Base-by-base conservation (phyloP, 208 protist species). In the Vickermania spadyakhi region DNA sequence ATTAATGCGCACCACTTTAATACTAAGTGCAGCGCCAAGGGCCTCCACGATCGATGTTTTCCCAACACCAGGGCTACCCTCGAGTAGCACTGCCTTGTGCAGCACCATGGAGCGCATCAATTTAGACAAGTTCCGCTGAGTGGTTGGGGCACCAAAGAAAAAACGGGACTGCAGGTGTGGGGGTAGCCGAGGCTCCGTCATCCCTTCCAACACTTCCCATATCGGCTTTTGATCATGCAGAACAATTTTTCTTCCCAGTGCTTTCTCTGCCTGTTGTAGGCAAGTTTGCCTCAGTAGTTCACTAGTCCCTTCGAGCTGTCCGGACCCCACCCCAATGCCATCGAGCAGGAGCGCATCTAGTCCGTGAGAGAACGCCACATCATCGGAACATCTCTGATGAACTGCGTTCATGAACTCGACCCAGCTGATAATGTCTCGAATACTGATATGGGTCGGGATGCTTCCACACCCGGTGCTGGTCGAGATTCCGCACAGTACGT, bases 31-130 rank as follows among this genome's bases (percentile, higher is more conserved):
- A 56, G 81, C 82, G 13, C 94, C 98, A 28, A 99, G 80, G 0
- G 96, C 91, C 60, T 91, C 80, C 21, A 99, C 91, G 3, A 99
- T 92, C 59, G 95, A 97, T 0, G 99, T 99, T 74, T 99, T 99
- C 31, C 98, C 98, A 21, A 99, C 97, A 65, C 97, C 98, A 30
- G 97, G 97, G 63, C 81, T 94, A 45, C 98, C 97, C 75, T 99
- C 98, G 22, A 99, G 73, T 22, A 99, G 84, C 54, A 99, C 91
- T 0, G 99, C 91, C 63, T 97, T 97, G 89, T 78, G 83, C 29
- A 95, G 72, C 29, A 95, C 74, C 60, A 77, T 83, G 28, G 85
- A 84, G 29, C 98, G 86, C 61, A 99, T 79, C 21, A 99, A 73
- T 62, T 98, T 90, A 11, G 94, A 85, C 3, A 99, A 67, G 79